phyloP scores from a whole-genome alignment of 1,284 basidiomycete genomes.

The Boletus holoroseus region DNA sequence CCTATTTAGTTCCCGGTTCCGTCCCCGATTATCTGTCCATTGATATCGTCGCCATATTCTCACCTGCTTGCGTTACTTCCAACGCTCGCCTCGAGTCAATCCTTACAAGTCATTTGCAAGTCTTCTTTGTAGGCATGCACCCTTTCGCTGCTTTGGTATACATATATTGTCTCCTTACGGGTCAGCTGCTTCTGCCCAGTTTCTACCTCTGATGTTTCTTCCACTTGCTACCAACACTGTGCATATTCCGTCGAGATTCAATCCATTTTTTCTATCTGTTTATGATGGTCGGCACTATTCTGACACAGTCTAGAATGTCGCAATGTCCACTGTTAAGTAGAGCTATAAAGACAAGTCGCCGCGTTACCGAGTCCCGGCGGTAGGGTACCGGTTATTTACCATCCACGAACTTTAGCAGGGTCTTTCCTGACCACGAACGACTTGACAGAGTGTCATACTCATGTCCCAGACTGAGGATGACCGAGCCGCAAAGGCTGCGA shows the following conservation, averaged over 20 bases:
- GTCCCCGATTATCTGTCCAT: constrained; percentile 33
- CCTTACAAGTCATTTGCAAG: constrained; percentile 47
- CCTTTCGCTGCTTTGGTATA: constrained; percentile 38
- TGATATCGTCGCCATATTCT: constrained; percentile 47
- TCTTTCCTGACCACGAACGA: constrained; percentile 6
- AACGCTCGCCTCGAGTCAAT: constrained; percentile 54
- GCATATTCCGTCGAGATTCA: constrained; percentile 33
- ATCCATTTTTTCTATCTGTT: constrained; percentile 16
- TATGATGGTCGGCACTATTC: constrained; percentile 1
- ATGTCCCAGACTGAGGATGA: constrained; percentile 59
- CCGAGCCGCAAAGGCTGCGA: constrained; percentile 70
- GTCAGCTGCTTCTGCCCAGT: constrained; percentile 29
- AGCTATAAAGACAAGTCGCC: not conserved
- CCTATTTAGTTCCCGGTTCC: constrained; percentile 26
- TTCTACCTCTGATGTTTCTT: constrained; percentile 25
- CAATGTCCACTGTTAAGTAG: constrained; percentile 3
- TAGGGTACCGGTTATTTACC: not conserved
- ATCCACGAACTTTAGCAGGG: not conserved
- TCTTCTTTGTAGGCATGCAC: constrained; percentile 23
- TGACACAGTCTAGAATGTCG: not conserved
- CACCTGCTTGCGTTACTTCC: constrained; percentile 40
- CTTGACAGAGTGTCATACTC: constrained; percentile 5
- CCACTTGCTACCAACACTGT: constrained; percentile 27
- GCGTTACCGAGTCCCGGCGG: not conserved
- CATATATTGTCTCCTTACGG: constrained; percentile 33